Evolutionary conservation across 352 stramenopile genomes (phyloP).

Genomic region (Phytophthora litchii): DNA sequence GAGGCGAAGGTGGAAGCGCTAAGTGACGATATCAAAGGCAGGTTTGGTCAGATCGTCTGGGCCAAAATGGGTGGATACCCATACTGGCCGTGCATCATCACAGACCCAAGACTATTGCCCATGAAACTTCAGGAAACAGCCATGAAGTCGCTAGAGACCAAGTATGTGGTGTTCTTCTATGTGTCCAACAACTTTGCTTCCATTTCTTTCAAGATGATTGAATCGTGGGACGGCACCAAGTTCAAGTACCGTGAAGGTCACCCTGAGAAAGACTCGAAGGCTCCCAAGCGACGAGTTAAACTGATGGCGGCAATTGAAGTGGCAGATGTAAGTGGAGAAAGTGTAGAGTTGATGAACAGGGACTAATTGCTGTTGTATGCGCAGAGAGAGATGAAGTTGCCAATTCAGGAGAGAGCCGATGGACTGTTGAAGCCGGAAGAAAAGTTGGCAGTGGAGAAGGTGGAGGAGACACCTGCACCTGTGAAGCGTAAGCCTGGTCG

Average conservation of each 20-base stretch:
- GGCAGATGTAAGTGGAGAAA: constrained; percentile 51
- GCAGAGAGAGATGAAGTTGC: constrained; percentile 67
- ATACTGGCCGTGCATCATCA: constrained; percentile 83
- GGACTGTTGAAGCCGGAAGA: constrained; percentile 54
- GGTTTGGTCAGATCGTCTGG: constrained; percentile 82
- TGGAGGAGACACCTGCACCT: constrained; percentile 21
- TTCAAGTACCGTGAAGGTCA: constrained; percentile 65
- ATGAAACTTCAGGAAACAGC: constrained; percentile 48
- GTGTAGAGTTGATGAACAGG: not conserved
- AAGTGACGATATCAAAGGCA: constrained; percentile 60
- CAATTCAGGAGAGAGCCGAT: constrained; percentile 58
- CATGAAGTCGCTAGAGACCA: constrained; percentile 66
- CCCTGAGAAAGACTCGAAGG: constrained; percentile 74
- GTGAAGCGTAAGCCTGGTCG: constrained; percentile 55
- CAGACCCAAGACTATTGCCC: constrained; percentile 58
- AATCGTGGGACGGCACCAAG: constrained; percentile 75
- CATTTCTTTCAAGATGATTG: constrained; percentile 70
- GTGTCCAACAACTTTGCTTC: constrained; percentile 70
- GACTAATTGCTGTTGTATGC: constrained; percentile 8
- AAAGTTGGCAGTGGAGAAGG: constrained; percentile 14
- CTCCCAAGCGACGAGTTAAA: constrained; percentile 65
- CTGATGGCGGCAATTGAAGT: constrained; percentile 75
- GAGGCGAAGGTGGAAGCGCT: constrained; percentile 55
- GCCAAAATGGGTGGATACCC: constrained; percentile 84
- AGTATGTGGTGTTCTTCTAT: constrained; percentile 84